Conservation (phyloP, 352 stramenopile genomes). For the Phytophthora idaei region DNA sequence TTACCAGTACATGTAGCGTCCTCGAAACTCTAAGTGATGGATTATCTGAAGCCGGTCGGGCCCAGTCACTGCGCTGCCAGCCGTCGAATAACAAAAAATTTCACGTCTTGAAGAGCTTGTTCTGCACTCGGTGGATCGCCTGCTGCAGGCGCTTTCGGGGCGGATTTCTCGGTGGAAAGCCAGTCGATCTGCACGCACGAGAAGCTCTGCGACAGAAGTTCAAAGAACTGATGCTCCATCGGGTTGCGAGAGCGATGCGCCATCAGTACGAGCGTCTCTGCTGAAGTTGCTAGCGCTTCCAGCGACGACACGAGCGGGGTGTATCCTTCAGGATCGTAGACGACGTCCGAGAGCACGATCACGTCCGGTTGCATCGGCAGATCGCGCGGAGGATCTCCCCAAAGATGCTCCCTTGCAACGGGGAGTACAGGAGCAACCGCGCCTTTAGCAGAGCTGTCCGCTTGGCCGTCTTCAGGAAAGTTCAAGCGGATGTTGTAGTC, state of each 20-base stretch:
- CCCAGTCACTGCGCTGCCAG: constrained; percentile 24
- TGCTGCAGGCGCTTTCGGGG: constrained; percentile 19
- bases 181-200: constrained; percentile 56
- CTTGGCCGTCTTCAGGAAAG: constrained; percentile 27
- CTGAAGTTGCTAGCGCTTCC: constrained; percentile 36
- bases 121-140: constrained; percentile 22
- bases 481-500: constrained; percentile 83
- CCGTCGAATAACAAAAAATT: constrained; percentile 66
- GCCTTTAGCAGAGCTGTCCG: constrained; percentile 20
- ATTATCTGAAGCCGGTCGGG: constrained; percentile 8
- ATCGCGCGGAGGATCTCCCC: constrained; percentile 50
- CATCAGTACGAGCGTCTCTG: constrained; percentile 68
- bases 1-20: constrained; percentile 19
- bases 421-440: constrained; percentile 17
- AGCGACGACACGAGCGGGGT: constrained; percentile 68
- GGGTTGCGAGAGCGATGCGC: constrained; percentile 79
- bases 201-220: constrained; percentile 54
- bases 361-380: constrained; percentile 59
- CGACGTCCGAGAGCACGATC: constrained; percentile 79
- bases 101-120: constrained; percentile 63
- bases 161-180: constrained; percentile 29
- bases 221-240: constrained; percentile 85
- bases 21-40: background rate
- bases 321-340: constrained; percentile 83
- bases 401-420: constrained; percentile 52